Base-by-base conservation (phyloP, 345 rosid genomes). In the Citrus reticulata region DNA sequence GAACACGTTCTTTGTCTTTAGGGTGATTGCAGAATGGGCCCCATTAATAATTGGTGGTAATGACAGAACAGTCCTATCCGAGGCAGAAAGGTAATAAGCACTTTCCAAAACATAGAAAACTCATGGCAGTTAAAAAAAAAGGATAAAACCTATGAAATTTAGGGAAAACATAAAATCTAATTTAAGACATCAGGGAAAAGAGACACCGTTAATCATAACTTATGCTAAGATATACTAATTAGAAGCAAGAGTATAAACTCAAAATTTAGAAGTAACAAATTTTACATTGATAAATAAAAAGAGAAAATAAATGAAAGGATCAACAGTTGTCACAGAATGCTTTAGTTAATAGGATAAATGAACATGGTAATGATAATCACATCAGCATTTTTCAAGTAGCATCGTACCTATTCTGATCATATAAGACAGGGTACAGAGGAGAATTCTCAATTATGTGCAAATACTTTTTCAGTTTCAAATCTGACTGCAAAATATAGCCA, bases 31-130 rank as follows among this genome's bases (percentile, higher is more conserved):
- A 37, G 98, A 96, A 85, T 94, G 98, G 70, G 97, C 97, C 80
- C 98, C 88, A 86, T 96, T 94, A 74, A 96, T 96, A 80, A 96
- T 91, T 75, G 99, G 99, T 0, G 98, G 98, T 72, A 93, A 77
- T 77, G 98, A 94, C 79, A 94, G 5, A 78, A 96, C 95, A 81
- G 98, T 94, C 86, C 98, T 94, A 3, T 1, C 0, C 0, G 32
- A 64, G 29, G 89, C 80, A 83, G 54, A 83, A 79, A 83, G 42
- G 34, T 35, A 8, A 66, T 22, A 20, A 66, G 46, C 14, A 35
- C n/a, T 66, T 4, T 19, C 39, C 9, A n/a, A 6, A 57, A n/a
- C 27, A n/a, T n/a, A 22, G 8, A 59, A 59, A 22, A n/a, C 29
- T n/a, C 17, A 9, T 8, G 9, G 10, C 39, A 70, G 24, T 40